These are phyloP conservation scores for Pichia ethanolica DNA, from an alignment of 805 yeast species.

Conservation along the genomic window DNA sequence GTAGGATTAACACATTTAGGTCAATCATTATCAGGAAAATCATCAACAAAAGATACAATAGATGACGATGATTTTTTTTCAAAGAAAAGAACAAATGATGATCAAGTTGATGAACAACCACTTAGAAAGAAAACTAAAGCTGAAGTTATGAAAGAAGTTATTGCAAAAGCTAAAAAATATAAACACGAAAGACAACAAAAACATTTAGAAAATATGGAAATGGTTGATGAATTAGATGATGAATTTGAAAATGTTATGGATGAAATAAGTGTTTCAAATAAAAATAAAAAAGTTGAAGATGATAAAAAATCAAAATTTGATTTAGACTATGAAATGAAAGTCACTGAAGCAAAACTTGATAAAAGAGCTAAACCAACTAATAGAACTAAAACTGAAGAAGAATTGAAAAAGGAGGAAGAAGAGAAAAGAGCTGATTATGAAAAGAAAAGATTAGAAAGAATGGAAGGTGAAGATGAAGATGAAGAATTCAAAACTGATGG, in stretches of 20 bases:
- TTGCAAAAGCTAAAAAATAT: slow-evolving; percentile 73
- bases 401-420: slow-evolving; percentile 49
- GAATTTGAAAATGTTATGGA: slow-evolving; percentile 62
- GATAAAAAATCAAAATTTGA: slow-evolving; percentile 33
- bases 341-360: slow-evolving; percentile 59
- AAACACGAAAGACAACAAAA: slow-evolving; percentile 67
- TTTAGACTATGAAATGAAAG: slow-evolving; percentile 55
- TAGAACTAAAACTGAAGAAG: slow-evolving; percentile 73
- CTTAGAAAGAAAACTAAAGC: slow-evolving; percentile 68
- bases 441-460: slow-evolving; percentile 60
- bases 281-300: slow-evolving; percentile 22
- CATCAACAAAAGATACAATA: slow-evolving; percentile 27
- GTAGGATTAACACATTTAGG: slow-evolving; percentile 76
- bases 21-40: slow-evolving; percentile 40
- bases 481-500: slow-evolving; percentile 31
- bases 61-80: slow-evolving; percentile 26
- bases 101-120: slow-evolving; percentile 33
- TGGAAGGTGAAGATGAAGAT: slow-evolving; percentile 49
- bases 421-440: slow-evolving; percentile 59
- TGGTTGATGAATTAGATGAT: slow-evolving; percentile 63
- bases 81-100: slow-evolving; percentile 28
- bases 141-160: slow-evolving; percentile 80
- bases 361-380: slow-evolving; percentile 77
- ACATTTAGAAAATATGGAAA: slow-evolving; percentile 51
- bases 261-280: slow-evolving; percentile 23